Conservation (phyloP, 805 yeast genomes). For the Candida sakaeoensis region DNA sequence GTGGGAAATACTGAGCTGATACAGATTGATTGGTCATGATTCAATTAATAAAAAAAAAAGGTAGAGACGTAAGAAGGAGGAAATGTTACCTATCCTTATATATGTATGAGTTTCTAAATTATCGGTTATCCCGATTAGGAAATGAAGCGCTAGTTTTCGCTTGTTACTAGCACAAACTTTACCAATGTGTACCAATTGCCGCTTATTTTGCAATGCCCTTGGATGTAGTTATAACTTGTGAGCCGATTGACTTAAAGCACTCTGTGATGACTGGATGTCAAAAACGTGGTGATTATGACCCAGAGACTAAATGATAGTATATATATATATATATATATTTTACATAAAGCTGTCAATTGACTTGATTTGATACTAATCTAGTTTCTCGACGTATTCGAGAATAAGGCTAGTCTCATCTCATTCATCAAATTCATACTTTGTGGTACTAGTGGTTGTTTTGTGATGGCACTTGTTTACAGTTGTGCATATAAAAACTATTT, state of each 20-base stretch:
- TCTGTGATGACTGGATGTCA: too few relatives aligned
- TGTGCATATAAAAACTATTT: slow-evolving; percentile 2
- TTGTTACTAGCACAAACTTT: not conserved
- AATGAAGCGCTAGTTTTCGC: not conserved
- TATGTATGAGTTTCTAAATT: not conserved
- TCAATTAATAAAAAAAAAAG: not conserved
- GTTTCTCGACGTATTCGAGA: too few relatives aligned
- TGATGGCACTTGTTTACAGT: not conserved
- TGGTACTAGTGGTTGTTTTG: not conserved
- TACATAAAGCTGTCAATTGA: too few relatives aligned
- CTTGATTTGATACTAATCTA: too few relatives aligned
- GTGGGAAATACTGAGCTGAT: slow-evolving; percentile 62
- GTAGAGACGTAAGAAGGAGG: not conserved
- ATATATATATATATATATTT: too few relatives aligned
- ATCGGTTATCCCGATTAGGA: slow-evolving; percentile 6
- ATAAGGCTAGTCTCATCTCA: too few relatives aligned
- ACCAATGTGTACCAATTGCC: not conserved
- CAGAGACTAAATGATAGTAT: too few relatives aligned
- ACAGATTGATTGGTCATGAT: slow-evolving; percentile 29
- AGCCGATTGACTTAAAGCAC: not conserved
- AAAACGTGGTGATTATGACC: too few relatives aligned
- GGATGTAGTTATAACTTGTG: not conserved
- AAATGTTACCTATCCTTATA: not conserved
- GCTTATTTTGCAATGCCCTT: too few relatives aligned
- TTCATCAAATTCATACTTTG: too few relatives aligned